phyloP scores from a whole-genome alignment of 1,284 basidiomycete species.

The Heliocybe sulcata region DNA sequence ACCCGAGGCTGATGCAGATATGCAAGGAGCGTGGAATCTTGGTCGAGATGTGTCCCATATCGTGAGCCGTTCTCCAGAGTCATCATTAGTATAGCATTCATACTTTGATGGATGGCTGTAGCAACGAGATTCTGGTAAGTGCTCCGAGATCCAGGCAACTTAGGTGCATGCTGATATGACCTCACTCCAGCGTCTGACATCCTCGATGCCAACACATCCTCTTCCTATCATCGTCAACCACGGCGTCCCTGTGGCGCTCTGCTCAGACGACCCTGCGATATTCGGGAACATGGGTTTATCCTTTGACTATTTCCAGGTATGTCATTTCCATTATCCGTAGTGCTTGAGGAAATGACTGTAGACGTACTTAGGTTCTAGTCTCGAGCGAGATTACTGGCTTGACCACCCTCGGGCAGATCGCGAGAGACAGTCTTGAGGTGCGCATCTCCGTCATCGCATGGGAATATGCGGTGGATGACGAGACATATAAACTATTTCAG shows the following conservation, averaged over 20 bases:
- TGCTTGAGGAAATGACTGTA: neutral
- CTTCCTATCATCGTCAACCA: slow-evolving; percentile 61
- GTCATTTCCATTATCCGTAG: neutral
- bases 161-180: neutral
- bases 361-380: slow-evolving; percentile 42
- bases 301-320: slow-evolving; percentile 65
- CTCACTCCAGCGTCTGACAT: slow-evolving; percentile 47
- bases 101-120: slow-evolving; percentile 16
- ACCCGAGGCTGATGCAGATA: slow-evolving; percentile 61
- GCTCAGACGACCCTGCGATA: slow-evolving; percentile 69
- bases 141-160: neutral
- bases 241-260: slow-evolving; percentile 61
- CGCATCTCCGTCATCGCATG: slow-evolving; percentile 13
- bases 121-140: slow-evolving; percentile 62
- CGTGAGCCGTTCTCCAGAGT: slow-evolving; percentile 37
- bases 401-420: slow-evolving; percentile 49
- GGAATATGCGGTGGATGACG: neutral
- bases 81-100: slow-evolving; percentile 5
- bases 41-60: slow-evolving; percentile 68
- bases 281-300: slow-evolving; percentile 74
- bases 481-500: slow-evolving; percentile 23
- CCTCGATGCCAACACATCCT: slow-evolving; percentile 72
- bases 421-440: slow-evolving; percentile 59
- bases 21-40: slow-evolving; percentile 59
- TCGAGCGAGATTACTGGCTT: slow-evolving; percentile 60